Conservation (phyloP, 257 asterid species). For the Solanum lycopersicoides region DNA sequence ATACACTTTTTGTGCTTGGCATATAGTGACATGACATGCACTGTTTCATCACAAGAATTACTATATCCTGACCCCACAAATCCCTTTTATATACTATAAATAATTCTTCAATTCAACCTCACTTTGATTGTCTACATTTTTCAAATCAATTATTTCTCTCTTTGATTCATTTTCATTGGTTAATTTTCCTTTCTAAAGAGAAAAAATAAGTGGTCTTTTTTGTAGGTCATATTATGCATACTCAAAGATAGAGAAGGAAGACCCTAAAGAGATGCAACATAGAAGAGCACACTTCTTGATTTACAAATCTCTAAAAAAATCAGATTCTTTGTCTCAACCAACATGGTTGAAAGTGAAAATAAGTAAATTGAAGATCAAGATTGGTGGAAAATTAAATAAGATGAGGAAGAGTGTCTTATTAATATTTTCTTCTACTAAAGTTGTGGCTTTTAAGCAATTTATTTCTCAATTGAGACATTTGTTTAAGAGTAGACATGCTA, state of each 20-base stretch:
- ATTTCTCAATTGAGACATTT: conserved; percentile 27
- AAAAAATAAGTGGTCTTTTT: not conserved
- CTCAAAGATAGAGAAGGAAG: conserved; percentile 43
- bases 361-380: conserved; percentile 32
- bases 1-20: not conserved
- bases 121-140: not conserved
- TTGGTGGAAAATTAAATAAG: conserved; percentile 40
- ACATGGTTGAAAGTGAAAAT: conserved; percentile 38
- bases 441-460: conserved; percentile 28
- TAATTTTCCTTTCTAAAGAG: not conserved
- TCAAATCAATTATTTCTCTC: not conserved
- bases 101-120: not conserved
- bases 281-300: not conserved
- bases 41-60: not conserved
- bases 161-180: not conserved
- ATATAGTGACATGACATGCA: not conserved
- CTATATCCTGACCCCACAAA: not conserved
- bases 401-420: conserved; percentile 10
- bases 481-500: conserved; percentile 7
- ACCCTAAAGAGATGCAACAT: conserved; percentile 5
- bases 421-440: conserved; percentile 20
- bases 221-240: conserved; percentile 17
- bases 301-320: conserved; percentile 13
- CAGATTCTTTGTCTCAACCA: conserved; percentile 11
- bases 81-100: not conserved